phyloP scores from a whole-genome alignment of 768 basidiomycete genomes.

The Calocera viscosa region DNA sequence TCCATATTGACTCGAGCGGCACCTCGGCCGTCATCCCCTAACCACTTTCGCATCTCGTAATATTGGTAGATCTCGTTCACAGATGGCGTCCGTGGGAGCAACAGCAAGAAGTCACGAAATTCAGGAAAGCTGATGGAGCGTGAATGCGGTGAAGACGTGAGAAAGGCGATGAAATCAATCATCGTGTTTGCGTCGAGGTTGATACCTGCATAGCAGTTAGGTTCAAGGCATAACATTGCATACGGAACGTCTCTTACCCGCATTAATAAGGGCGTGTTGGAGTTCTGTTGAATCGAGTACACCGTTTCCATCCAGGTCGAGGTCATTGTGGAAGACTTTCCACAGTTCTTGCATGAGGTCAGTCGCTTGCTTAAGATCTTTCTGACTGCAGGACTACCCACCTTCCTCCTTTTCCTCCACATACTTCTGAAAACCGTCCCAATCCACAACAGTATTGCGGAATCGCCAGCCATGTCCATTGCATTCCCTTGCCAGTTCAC shows the following conservation, averaged over 20 bases:
- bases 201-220: slow-evolving; percentile 42
- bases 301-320: slow-evolving; percentile 83
- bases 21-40: slow-evolving; percentile 65
- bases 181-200: slow-evolving; percentile 54
- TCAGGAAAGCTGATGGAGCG: slow-evolving; percentile 65
- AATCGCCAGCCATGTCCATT: slow-evolving; percentile 30
- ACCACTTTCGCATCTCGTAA: slow-evolving; percentile 54
- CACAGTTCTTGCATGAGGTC: slow-evolving; percentile 53
- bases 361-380: neutral
- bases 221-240: slow-evolving; percentile 7
- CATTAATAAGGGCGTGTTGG: slow-evolving; percentile 48
- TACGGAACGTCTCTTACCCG: slow-evolving; percentile 39
- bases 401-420: slow-evolving; percentile 72
- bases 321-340: slow-evolving; percentile 79
- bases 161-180: slow-evolving; percentile 64
- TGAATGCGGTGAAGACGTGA: slow-evolving; percentile 59
- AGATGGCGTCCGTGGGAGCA: slow-evolving; percentile 62
- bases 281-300: slow-evolving; percentile 58
- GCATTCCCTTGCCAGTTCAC: slow-evolving; percentile 48
- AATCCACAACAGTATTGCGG: slow-evolving; percentile 33
- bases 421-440: slow-evolving; percentile 63
- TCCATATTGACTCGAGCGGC: slow-evolving; percentile 78
- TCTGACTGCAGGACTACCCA: slow-evolving; percentile 27
- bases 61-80: slow-evolving; percentile 76
- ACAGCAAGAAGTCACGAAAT: slow-evolving; percentile 59